Evolutionary conservation across 257 asterid species (phyloP), one percentile per base, ranked within the genome.

Genomic region (Primulina tabacum): DNA sequence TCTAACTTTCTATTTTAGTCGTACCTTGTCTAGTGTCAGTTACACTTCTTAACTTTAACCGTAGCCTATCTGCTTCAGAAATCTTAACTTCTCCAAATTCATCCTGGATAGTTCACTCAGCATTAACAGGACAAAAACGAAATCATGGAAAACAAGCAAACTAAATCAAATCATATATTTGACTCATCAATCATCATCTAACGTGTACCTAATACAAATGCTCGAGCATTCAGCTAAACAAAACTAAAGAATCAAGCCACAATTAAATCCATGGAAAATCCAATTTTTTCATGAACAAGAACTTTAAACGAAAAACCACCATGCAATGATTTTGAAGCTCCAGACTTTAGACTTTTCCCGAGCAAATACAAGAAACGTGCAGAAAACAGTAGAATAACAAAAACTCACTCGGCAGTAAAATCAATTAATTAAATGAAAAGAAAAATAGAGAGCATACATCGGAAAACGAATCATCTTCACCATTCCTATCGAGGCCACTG

Each of bases 51-150:
- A 79, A 72, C 78, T 80, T 86, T 16, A 83, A 64, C 78, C 74
- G 77, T 77, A 75, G 78, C 62, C 82, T 78, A 77, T 86, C 86
- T 34, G 86, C 83, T 73, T 77, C 73, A 35, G 92, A 86, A 70
- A 81, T 78, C 61, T 82, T 62, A 70, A 81, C 78, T 61, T 73
- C 87, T 38, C 74, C 72, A 17, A 70, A 65, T 50, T 86, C 92
- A 71, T 86, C 96, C 98, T 90, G 84, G 24, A 67, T 56, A 47
- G 73, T 68, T 34, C 38, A 33, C 47, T 58, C 29, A 52, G 20
- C 53, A 53, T 74, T 32, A 75, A 65, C 29, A 60, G 16, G 71
- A 12, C 60, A 56, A 65, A 59, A 43, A 69, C 37, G 57, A n/a
- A 67, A 52, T 59, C 33, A 30, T 35, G 71, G 59, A 38, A 63